phyloP scores from a whole-genome alignment of 306 rosid genomes.

The Delonix regia region DNA sequence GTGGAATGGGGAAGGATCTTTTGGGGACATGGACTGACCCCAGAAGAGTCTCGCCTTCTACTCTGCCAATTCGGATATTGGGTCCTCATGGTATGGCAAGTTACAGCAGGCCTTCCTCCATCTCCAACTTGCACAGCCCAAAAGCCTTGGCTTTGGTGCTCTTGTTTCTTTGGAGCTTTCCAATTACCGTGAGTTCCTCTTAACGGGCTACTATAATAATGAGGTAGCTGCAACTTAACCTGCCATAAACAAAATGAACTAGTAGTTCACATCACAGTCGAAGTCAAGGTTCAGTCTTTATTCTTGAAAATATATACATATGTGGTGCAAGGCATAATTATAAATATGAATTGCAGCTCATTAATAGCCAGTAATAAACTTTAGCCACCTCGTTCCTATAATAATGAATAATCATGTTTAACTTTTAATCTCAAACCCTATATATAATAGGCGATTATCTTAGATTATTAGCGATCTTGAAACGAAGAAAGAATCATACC shows the following conservation, averaged over 20 bases:
- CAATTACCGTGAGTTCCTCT: slow-evolving; percentile 43
- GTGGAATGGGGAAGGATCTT: slow-evolving; percentile 38
- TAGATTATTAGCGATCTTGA: slow-evolving; percentile 36
- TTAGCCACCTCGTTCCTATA: not conserved
- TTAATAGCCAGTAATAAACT: slow-evolving; percentile 5
- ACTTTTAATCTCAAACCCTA: slow-evolving; percentile 1
- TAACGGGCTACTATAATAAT: slow-evolving; percentile 41
- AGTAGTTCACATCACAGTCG: not conserved
- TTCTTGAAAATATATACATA: no score
- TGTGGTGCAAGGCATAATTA: not conserved
- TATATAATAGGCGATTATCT: not conserved
- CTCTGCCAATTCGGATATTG: slow-evolving; percentile 58
- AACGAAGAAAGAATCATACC: slow-evolving; percentile 44
- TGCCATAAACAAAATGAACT: not conserved
- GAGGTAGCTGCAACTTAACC: slow-evolving; percentile 57
- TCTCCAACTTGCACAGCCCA: slow-evolving; percentile 48
- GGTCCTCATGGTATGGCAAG: slow-evolving; percentile 32
- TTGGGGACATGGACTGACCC: slow-evolving; percentile 31
- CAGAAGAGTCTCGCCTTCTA: slow-evolving; percentile 42
- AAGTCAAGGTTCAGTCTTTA: no score
- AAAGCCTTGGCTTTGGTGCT: slow-evolving; percentile 41
- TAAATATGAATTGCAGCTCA: slow-evolving; percentile 4
- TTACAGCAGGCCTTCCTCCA: slow-evolving; percentile 43
- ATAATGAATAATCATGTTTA: slow-evolving; percentile 32
- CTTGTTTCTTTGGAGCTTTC: slow-evolving; percentile 45